Evolutionary conservation across 2,329 filamentous ascomycete genomes (phyloP).

Genomic region (Spiromastix sp.): DNA sequence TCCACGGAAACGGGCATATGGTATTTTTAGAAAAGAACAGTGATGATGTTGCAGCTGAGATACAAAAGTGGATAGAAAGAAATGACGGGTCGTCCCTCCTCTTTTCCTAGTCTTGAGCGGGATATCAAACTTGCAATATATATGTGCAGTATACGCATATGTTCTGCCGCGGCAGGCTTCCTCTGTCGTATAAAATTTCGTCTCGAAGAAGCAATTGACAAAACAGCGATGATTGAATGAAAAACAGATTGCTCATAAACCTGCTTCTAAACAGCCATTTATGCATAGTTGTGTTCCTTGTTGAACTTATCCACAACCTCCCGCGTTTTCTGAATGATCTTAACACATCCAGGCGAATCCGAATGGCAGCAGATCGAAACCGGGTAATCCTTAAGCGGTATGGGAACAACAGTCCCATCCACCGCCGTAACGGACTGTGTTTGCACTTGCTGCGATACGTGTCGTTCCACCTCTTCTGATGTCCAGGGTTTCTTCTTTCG

Average conservation of each 20-base stretch:
- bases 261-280: no score
- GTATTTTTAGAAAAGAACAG: conserved; percentile 21
- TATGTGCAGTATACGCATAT: no score
- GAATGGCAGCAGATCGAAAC: conserved; percentile 39
- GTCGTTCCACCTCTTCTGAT: conserved; percentile 29
- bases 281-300: no score
- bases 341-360: conserved; percentile 36
- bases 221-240: no score
- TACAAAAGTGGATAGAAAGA: conserved; percentile 11
- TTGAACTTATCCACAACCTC: conserved; percentile 35
- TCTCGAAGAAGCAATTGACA: no score
- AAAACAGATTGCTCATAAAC: no score
- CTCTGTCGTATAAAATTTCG: no score
- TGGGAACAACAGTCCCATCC: conserved; percentile 28
- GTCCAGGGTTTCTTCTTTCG: conserved; percentile 47
- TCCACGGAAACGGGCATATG: conserved; percentile 47
- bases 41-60: conserved; percentile 5
- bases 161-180: no score
- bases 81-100: no score
- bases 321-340: conserved; percentile 32
- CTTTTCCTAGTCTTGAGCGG: no score
- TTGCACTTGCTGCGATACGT: conserved; percentile 33
- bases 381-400: conserved; percentile 33
- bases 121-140: no score
- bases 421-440: conserved; percentile 32